These are phyloP conservation scores for Gymnopilus dilepis DNA, from an alignment of 768 basidiomycete genomes.

Conservation along the genomic window DNA sequence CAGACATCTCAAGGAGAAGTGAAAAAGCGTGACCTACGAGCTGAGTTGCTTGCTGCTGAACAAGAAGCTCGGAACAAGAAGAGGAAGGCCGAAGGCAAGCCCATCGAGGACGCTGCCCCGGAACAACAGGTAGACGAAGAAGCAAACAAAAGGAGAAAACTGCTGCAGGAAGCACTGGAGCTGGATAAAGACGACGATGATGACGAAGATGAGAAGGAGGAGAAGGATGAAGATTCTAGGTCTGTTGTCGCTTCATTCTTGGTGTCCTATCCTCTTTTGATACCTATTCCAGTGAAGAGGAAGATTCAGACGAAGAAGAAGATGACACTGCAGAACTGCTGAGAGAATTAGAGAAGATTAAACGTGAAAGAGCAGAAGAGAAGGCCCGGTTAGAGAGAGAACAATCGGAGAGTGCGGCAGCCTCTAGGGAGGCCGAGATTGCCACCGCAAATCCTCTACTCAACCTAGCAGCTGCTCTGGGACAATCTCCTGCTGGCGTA, in stretches of 20 bases:
- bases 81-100: conserved; percentile 84
- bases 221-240: conserved; percentile 58
- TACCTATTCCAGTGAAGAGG: conserved; percentile 43
- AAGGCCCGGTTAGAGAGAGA: conserved; percentile 83
- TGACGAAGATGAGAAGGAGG: conserved; percentile 59
- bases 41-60: conserved; percentile 86
- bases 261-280: neutral
- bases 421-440: conserved; percentile 78
- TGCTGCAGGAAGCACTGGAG: conserved; percentile 85
- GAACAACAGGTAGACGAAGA: conserved; percentile 52
- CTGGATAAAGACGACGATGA: conserved; percentile 91
- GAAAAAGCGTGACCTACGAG: conserved; percentile 76
- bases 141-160: conserved; percentile 80
- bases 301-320: conserved; percentile 68
- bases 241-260: conserved; percentile 24
- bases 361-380: conserved; percentile 93
- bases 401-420: conserved; percentile 62
- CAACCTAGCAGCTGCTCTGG: conserved; percentile 90
- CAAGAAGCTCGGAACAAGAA: conserved; percentile 89
- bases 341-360: conserved; percentile 98
- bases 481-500: conserved; percentile 69
- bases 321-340: conserved; percentile 91
- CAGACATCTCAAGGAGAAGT: conserved; percentile 86
- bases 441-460: conserved; percentile 88
- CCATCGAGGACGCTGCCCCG: conserved; percentile 47